These are phyloP conservation scores for Arthrobotrys conoides DNA, from an alignment of 2,329 filamentous ascomycete genomes.

Conservation along the genomic window DNA sequence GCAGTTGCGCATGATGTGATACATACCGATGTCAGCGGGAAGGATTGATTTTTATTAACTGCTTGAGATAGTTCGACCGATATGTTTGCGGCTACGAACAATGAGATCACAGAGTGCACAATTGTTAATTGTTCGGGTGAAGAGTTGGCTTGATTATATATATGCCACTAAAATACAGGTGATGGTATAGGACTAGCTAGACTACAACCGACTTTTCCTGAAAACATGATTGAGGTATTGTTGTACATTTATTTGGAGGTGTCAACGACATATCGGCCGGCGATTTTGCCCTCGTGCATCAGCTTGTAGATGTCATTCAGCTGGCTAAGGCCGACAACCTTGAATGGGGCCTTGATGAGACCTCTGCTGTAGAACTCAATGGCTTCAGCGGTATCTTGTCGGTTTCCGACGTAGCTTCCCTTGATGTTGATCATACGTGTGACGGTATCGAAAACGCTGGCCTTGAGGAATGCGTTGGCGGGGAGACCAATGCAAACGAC, in stretches of 20 bases:
- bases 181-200: conserved; percentile 10
- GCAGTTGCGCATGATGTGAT: too few species aligned
- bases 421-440: conserved; percentile 92
- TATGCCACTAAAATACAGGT: conserved; percentile 20
- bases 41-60: too few species aligned
- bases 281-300: conserved; percentile 77
- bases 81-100: too few species aligned
- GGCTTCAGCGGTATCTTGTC: conserved; percentile 87
- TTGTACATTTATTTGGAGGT: conserved; percentile 72
- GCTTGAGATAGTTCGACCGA: too few species aligned
- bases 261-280: conserved; percentile 84
- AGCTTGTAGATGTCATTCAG: conserved; percentile 73
- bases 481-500: conserved; percentile 93
- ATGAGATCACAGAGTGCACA: too few species aligned
- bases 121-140: neutral
- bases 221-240: neutral
- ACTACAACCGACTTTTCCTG: neutral
- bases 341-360: conserved; percentile 87
- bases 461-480: conserved; percentile 81
- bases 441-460: conserved; percentile 90
- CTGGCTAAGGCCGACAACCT: conserved; percentile 84
- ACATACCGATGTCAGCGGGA: too few species aligned
- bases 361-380: conserved; percentile 89
- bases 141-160: conserved; percentile 14
- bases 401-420: conserved; percentile 93